A percentile compares a stretch with the other conserved stretches of the same genome.
Conservation (phyloP, 495 filamentous ascomycete genomes). For the Neurospora sp. region DNA sequence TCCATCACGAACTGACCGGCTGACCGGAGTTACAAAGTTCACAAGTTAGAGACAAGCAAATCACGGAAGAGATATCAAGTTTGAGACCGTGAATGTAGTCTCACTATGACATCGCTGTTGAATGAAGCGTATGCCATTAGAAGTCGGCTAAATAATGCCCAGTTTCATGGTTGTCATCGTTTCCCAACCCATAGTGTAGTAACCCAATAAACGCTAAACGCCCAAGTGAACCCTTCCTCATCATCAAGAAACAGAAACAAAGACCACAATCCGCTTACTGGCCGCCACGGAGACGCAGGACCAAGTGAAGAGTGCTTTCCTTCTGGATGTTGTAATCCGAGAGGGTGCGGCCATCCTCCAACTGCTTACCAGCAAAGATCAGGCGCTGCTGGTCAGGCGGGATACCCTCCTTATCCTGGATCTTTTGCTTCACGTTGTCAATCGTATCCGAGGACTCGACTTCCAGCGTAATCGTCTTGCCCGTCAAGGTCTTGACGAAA, state of each 20-base stretch:
- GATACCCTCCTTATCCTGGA: constrained; percentile 88
- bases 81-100: not conserved
- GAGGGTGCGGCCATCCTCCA: constrained; percentile 75
- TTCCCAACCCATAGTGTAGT: not conserved
- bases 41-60: not conserved
- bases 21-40: not conserved
- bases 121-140: not conserved
- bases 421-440: constrained; percentile 88
- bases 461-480: constrained; percentile 87
- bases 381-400: constrained; percentile 83
- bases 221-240: constrained; percentile 3
- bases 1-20: not conserved
- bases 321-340: constrained; percentile 94
- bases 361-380: constrained; percentile 86
- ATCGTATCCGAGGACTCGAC: constrained; percentile 86
- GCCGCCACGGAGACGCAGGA: constrained; percentile 79
- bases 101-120: not conserved
- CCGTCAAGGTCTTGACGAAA: constrained; percentile 88
- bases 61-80: not conserved
- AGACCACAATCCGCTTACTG: constrained; percentile 38
- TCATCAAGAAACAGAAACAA: constrained; percentile 12
- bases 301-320: constrained; percentile 80
- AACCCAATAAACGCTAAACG: not conserved
- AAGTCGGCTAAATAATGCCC: not conserved
- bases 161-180: not conserved